Evolutionary conservation across 1,139 yeast species (phyloP).

Genomic region (Williopsis jadinii): DNA sequence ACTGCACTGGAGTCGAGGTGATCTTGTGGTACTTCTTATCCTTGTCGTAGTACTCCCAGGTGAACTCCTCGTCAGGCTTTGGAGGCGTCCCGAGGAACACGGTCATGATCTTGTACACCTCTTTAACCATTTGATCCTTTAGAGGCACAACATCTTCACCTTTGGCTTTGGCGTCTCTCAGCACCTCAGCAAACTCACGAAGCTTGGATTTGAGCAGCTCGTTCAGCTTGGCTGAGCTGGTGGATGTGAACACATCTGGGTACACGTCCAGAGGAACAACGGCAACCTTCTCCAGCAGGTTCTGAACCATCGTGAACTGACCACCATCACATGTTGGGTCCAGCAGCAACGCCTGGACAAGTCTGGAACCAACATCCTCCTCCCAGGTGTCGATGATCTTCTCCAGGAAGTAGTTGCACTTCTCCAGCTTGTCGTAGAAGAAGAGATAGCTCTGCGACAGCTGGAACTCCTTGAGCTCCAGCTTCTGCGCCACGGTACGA

Average conservation of each 20-base stretch:
- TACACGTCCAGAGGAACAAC: conserved; percentile 63
- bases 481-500: conserved; percentile 51
- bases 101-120: conserved; percentile 55
- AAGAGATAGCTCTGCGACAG: conserved; percentile 66
- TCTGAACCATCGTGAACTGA: conserved; percentile 77
- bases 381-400: conserved; percentile 61
- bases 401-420: conserved; percentile 70
- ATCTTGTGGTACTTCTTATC: conserved; percentile 51
- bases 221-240: conserved; percentile 50
- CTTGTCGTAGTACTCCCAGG: conserved; percentile 72
- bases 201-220: conserved; percentile 56
- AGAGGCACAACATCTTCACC: conserved; percentile 24
- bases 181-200: conserved; percentile 65
- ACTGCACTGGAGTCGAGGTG: conserved; percentile 55
- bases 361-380: conserved; percentile 59
- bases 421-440: conserved; percentile 70
- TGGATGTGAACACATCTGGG: conserved; percentile 68
- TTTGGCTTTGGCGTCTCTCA: conserved; percentile 37
- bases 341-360: conserved; percentile 52
- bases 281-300: conserved; percentile 71
- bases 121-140: conserved; percentile 47
- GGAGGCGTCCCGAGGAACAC: conserved; percentile 75
- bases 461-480: conserved; percentile 64
- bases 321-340: conserved; percentile 79
- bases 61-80: conserved; percentile 54